phyloP scores from a whole-genome alignment of 306 rosid genomes.

The Styphnolobium japonicum region DNA sequence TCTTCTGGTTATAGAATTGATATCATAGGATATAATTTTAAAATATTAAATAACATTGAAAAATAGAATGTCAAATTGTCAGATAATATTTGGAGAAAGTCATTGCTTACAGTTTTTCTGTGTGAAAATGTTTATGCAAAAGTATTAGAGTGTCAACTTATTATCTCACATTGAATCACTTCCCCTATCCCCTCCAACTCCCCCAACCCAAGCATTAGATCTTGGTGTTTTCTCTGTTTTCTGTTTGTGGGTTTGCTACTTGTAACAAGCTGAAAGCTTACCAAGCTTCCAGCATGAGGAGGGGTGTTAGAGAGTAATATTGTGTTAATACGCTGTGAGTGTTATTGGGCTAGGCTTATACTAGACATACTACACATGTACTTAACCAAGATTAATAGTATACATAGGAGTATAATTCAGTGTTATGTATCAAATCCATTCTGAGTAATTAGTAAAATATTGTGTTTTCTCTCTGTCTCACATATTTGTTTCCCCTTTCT shows the following conservation, averaged over 20 bases:
- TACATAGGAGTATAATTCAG: neutral
- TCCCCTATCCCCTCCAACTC: neutral
- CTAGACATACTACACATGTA: neutral
- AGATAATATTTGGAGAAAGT: neutral
- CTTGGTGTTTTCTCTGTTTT: neutral
- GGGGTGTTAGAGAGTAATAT: neutral
- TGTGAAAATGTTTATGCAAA: neutral
- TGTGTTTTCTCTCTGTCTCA: neutral
- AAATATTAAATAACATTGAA: neutral
- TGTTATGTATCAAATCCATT: neutral
- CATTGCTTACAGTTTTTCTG: neutral
- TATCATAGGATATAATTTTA: neutral
- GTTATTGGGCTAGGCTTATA: neutral
- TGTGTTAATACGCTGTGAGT: neutral
- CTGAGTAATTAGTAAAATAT: neutral
- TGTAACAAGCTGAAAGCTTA: no score
- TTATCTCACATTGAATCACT: neutral
- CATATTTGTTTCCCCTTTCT: neutral
- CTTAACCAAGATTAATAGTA: conserved; percentile 10
- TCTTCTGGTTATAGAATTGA: neutral
- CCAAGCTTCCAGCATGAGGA: neutral
- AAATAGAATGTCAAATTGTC: neutral
- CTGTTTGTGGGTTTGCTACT: neutral
- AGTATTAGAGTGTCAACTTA: neutral
- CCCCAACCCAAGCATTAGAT: conserved; percentile 3